Conservation (phyloP, 805 yeast genomes). For the Yarrowia osloensis region DNA sequence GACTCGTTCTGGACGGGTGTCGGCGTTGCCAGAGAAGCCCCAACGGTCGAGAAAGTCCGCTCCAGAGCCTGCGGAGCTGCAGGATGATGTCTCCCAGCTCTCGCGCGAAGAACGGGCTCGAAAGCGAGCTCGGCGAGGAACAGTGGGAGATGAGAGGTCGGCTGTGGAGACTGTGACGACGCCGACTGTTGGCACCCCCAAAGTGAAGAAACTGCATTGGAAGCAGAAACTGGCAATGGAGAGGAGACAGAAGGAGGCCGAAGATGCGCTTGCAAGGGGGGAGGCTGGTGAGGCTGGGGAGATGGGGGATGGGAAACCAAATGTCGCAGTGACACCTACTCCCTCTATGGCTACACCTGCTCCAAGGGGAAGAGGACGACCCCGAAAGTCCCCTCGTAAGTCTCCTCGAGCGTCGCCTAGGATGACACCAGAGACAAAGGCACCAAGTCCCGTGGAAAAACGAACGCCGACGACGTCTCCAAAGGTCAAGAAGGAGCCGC, state of each 20-base stretch:
- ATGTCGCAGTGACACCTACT: too few relatives aligned
- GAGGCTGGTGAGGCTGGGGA: too few relatives aligned
- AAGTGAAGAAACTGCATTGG: constrained; percentile 2
- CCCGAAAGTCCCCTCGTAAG: background rate
- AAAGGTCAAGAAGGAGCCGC: background rate
- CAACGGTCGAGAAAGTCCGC: background rate
- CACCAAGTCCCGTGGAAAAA: background rate
- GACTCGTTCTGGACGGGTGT: background rate
- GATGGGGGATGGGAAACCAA: too few relatives aligned
- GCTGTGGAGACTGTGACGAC: too few relatives aligned
- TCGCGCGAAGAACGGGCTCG: background rate
- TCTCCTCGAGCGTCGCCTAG: background rate
- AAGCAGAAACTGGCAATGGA: background rate
- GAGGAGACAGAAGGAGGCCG: background rate
- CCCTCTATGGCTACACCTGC: background rate
- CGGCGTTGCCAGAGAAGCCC: background rate
- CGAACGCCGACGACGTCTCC: background rate
- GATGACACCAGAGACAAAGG: background rate
- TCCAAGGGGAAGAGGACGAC: background rate
- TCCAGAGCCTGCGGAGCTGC: background rate
- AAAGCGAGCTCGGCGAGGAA: background rate
- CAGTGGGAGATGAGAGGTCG: background rate
- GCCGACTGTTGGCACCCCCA: background rate
- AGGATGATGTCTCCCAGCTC: background rate
- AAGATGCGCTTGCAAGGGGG: too few relatives aligned